Base-by-base conservation (phyloP, 768 basidiomycete genomes). In the Pisolithus sp. region DNA sequence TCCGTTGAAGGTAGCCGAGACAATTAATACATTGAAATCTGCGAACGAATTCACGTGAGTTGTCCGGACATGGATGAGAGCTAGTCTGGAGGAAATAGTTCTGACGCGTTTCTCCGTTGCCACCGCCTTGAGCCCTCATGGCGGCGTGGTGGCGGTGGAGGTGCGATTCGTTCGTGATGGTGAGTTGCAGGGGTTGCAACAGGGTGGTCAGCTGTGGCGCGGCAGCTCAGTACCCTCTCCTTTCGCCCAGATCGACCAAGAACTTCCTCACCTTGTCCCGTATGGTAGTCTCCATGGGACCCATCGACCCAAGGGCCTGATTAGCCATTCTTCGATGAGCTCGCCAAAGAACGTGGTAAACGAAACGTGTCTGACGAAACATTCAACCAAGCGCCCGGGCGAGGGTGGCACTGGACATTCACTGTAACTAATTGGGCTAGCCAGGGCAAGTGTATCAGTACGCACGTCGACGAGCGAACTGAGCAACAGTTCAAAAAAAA, bases 61-160 rank as follows among this genome's bases (percentile, higher is more conserved):
- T 51, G 62, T 62, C 58, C 59, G 57, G 5, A 30, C 23, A 24
- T n/a, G 46, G 50, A 28, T 50, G 34, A 50, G 52, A 50, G 46
- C 24, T 46, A 50, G 52, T 7, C 26, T 50, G 40, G 43, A 57
- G 59, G 53, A 46, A 55, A 57, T 49, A 36, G 52, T 46, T 79
- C 86, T 60, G 76, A 93, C 90, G 90, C 45, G 91, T 88, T 76
- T 92, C 90, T 52, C 82, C 83, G 62, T 75, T 82, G 41, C 77
- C 80, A 57, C 79, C 82, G 50, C 76, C 79, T 66, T 80, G 74
- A 41, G 75, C 82, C 64, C 78, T 78, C 90, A 93, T 93, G 44
- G 90, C 75, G 51, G 78, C 77, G 70, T 93, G 90, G 72, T 92
- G 86, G 62, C 86, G 79, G 68, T 93, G 90, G 71, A 87, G 76